Evolutionary conservation across 2,329 filamentous ascomycete species (phyloP), one percentile per base, ranked within the genome.

Genomic region (Byssothecium circinans): DNA sequence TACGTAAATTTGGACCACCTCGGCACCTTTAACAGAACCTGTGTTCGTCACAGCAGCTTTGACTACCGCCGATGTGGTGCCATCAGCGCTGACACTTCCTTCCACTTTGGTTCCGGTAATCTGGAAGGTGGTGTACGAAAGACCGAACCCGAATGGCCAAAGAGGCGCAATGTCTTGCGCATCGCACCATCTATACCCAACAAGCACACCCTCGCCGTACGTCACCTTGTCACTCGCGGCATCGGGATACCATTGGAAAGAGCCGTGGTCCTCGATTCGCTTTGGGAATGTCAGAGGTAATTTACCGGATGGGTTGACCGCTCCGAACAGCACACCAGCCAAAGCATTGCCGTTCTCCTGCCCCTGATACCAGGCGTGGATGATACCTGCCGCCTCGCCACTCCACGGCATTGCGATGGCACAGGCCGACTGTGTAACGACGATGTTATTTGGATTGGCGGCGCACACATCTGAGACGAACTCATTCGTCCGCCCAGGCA

Each of bases 271-370:
- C 22, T 81, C 75, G 1, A 86, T 74, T 0, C 75, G 75, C 61
- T 84, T 86, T 11, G 87, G 88, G 34, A 95, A 86, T 0, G 89
- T 94, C 70, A 92, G 95, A 0, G 90, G 90, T 2, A 95, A 74
- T 49, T 87, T 86, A 14, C 90, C 89, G 42, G 82, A 88, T 0
- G 85, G 84, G 60, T 89, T 91, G 10, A 84, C 78, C 19, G 85
- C 79, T 3, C 90, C 90, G 45, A 90, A 88, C 2, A 95, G 73
- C 1, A 95, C 78, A 57, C 92, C 87, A 1, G 81, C 81, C 3
- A 95, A 76, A 0, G 90, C 88, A 50, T 87, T 84, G 14, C 90
- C 90, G 35, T 86, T 89, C 68, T 95, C 89, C 65, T 95, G 84
- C 1, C 90, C 89, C 35, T 86, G 85, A 59, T 88, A 49, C 47